Evolutionary conservation across 2,329 filamentous ascomycete species (phyloP).

Genomic region (Cladophialophora exuberans): DNA sequence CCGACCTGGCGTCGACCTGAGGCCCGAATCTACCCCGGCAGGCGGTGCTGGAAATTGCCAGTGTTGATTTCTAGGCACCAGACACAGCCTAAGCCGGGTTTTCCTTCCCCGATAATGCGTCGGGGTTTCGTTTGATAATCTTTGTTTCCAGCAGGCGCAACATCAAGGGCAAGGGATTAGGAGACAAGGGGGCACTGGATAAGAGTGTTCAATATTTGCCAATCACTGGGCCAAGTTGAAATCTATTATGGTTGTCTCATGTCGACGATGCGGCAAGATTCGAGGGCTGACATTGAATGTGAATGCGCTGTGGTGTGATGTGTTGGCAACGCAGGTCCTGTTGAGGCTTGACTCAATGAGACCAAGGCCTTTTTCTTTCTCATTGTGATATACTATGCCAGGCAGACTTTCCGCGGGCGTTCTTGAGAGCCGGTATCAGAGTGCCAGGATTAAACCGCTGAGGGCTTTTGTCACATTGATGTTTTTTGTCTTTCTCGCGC

Average conservation of each 20-base stretch:
- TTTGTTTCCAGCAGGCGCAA: slow-evolving; percentile 28
- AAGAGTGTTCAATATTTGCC: slow-evolving; percentile 18
- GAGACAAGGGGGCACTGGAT: slow-evolving; percentile 26
- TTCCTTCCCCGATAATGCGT: slow-evolving; percentile 8
- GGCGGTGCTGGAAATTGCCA: slow-evolving; percentile 65
- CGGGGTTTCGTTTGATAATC: no score
- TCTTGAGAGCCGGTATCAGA: slow-evolving; percentile 15
- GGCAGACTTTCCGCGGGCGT: slow-evolving; percentile 16
- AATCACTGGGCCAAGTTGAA: background rate
- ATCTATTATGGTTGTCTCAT: background rate
- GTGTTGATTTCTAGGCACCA: slow-evolving; percentile 53
- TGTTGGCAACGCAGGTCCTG: no score
- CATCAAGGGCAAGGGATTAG: slow-evolving; percentile 3
- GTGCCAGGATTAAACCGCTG: background rate
- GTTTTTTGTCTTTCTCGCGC: no score
- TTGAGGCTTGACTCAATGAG: no score
- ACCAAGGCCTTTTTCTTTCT: background rate
- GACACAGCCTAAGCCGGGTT: background rate
- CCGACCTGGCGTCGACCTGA: slow-evolving; percentile 68
- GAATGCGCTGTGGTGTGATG: no score
- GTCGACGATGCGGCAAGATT: background rate
- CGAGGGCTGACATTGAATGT: background rate
- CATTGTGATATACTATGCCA: slow-evolving; percentile 19
- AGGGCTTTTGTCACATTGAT: slow-evolving; percentile 15
- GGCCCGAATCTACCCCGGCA: slow-evolving; percentile 63